Evolutionary conservation across 2,329 filamentous ascomycete genomes (phyloP), one percentile per base, ranked within the genome.

Genomic region (Fusarium illudens): DNA sequence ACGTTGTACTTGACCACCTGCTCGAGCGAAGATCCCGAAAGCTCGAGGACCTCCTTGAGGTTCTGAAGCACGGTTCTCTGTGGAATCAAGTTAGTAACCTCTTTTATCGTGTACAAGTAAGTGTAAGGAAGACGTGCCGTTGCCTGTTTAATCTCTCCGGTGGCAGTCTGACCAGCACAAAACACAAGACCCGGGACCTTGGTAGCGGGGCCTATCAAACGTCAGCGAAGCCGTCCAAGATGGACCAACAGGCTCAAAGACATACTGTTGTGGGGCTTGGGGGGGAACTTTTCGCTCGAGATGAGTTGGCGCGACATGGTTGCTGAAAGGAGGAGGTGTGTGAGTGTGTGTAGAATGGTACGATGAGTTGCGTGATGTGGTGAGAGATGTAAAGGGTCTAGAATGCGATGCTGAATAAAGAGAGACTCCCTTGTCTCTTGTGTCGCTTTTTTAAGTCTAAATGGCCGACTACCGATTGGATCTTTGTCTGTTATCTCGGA

Each of bases 1-100:
- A 92, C 88, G 67, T 86, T 87, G 58, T 90, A 87, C 81, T 92
- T 92, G 72, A 92, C 87, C 15, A 92, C 87, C 73, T 87, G 87
- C 53, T 83, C 79, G 27, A 93, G 82, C 30, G 81, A 83, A 20
- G 86, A 89, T 4, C 89, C 90, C 2, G 90, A 89, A 49, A 87
- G 90, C 61, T 88, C 85, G 15, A 93, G 83, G 54, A 93, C 89
- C n/a, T 88, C 88, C 62, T 84, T 82, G 72, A 93, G 84, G 77
- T 92, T 92, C 32, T 71, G 68, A 11, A 71, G 55, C 5, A 64
- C 67, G 2, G 52, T 63, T 13, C 67, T 61, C 65, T 62, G 15
- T 22, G 7, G 4, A 30, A 13, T 22, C 19, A 32, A 20, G 30
- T 50, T 6, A 52, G 49, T 10, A 19, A 36, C 12, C 25, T 17